Percentiles rank a stretch among this genome's conserved stretches.
Evolutionary conservation across 352 stramenopile genomes (phyloP).

Genomic region (Globisporangium cystogenes): DNA sequence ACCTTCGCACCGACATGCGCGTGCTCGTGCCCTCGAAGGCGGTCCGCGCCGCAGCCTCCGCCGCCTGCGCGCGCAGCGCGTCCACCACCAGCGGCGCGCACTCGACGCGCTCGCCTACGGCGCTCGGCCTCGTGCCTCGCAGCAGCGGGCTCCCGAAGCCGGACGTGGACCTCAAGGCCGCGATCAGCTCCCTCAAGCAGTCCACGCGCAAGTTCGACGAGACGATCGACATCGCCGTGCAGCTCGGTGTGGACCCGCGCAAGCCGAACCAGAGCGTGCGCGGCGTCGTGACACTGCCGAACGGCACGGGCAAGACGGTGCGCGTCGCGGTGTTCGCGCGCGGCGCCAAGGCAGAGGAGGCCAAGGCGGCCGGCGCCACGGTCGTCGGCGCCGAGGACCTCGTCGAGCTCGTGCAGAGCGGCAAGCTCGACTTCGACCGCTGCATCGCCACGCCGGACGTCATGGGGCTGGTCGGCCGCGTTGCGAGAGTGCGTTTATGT

Average conservation of each 20-base stretch:
- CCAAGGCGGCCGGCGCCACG: constrained; percentile 82
- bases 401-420: constrained; percentile 84
- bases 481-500: constrained; percentile 71
- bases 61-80: constrained; percentile 35
- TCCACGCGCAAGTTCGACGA: constrained; percentile 82
- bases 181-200: constrained; percentile 51
- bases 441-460: constrained; percentile 91
- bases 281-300: constrained; percentile 79
- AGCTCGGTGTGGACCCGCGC: constrained; percentile 79
- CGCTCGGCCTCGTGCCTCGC: constrained; percentile 60
- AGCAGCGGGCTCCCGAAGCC: constrained; percentile 38
- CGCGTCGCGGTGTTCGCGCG: constrained; percentile 90
- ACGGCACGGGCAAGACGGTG: constrained; percentile 85
- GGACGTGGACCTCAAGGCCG: constrained; percentile 52
- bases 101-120: constrained; percentile 47
- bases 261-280: constrained; percentile 89
- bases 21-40: constrained; percentile 31
- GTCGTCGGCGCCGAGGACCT: constrained; percentile 91
- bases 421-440: constrained; percentile 89
- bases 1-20: constrained; percentile 21
- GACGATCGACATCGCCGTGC: constrained; percentile 81
- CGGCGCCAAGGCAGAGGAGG: constrained; percentile 85
- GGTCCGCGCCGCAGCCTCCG: constrained; percentile 20
- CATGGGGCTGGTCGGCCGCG: constrained; percentile 90
- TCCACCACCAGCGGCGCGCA: constrained; percentile 15